Base-by-base conservation (phyloP, 164 flowering plant species). In the Hamamelis virginiana region DNA sequence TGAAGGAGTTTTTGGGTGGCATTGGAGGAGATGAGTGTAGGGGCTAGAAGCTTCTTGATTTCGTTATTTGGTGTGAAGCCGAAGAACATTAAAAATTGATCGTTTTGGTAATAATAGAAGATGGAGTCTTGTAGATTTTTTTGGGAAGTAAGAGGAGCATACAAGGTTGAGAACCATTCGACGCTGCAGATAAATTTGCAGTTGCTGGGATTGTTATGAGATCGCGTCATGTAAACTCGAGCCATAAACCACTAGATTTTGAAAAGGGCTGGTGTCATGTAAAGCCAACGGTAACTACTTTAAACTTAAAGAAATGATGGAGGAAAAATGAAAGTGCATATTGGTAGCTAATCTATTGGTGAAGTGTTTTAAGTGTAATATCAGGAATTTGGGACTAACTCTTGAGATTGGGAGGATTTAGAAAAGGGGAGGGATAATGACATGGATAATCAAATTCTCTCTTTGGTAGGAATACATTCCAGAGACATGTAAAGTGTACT, bases 1-100 rank as follows among this genome's bases (percentile, higher is more conserved):
- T 16, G 11, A 16, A 58, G 8, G 1, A 25, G 8, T 21, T 43
- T 18, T 44, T 8, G 27, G 2, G 51, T 43, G 48, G 26, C 50
- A 19, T 43, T 43, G 58, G 44, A 65, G 58, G 68, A 50, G 41
- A 19, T 47, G 58, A 48, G n/a, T 44, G 68, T n/a, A 52, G 27
- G 68, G 26, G 41, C 25, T 38, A 9, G 14, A 25, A 25, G 60
- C 11, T 25, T 38, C 22, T 38, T 41, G 19, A 38, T 18, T 18
- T n/a, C 26, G 60, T 25, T 25, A 3, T 1, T 1, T 57, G 28
- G 60, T 57, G 13, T 46, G 55, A 4, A 46, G 5, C 6, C 46
- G 56, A 18, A 46, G 56, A 26, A 12, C 8, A 1, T 25, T 62
- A 10, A 12, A 10, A 38, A 2, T 4, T 47, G 48, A 10, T 18